Base-by-base conservation (phyloP, 495 filamentous ascomycete genomes). In the Penicillium coprophilum region DNA sequence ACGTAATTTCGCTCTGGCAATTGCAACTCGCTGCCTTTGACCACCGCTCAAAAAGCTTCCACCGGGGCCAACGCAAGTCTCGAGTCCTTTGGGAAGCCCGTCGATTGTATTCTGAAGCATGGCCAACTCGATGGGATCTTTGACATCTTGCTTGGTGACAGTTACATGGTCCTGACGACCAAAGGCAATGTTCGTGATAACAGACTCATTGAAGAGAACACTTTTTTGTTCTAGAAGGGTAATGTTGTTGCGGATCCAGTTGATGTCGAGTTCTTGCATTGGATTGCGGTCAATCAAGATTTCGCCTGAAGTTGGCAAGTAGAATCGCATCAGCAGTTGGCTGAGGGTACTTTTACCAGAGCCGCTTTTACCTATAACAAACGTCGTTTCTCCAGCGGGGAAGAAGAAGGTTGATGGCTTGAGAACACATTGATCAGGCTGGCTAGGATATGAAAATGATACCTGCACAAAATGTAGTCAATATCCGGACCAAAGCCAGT, bases 311-410 rank as follows among this genome's bases (percentile, higher is more conserved):
- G 68, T 71, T 2, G 89, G 84, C 10, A 80, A 70, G 62, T 96
- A 96, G 63, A 92, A 89, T 30, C 85, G 80, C 48, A 91, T 71
- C 2, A 98, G 74, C 2, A 98, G 72, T 62, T 90, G 91, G 2
- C 86, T 85, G 9, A 98, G 64, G 0, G 94, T 97, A 64, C 90
- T 96, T 67, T 98, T 98, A 0, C 94, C 94, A 12, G 91, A 96
- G 2, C 94, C 94, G 60, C 91, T 96, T 51, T 79, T 80, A 2
- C 94, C 94, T 51, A 97, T 81, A 7, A 98, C 77, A 59, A 95
- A 97, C 4, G 84, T 91, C 6, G 88, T 86, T 63, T 88, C 75
- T 0, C 88, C 85, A 0, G 87, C 77, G 2, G 83, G 82, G 57
- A 97, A 96, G 58, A 78, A 80, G 44, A 96, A 82, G 15, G 71